A percentile compares a stretch with the other conserved stretches of the same genome.
phyloP scores from a whole-genome alignment of 2,329 filamentous ascomycete genomes.

The Hymenotorrendiella dingleyae region DNA sequence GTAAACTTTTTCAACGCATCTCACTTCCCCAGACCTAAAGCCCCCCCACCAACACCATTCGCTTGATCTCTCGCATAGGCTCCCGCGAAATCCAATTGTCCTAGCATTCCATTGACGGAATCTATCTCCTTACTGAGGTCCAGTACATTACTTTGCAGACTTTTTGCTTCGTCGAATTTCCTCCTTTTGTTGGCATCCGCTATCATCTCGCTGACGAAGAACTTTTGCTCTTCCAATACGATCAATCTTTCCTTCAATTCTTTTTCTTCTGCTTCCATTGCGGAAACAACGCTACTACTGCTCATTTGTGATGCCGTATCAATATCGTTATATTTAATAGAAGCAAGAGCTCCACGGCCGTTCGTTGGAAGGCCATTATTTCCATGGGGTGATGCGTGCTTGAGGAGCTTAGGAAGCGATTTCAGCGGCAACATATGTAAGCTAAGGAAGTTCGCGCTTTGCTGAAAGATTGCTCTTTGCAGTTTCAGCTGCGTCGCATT shows the following conservation, averaged over 20 bases:
- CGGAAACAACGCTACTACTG: conserved; percentile 53
- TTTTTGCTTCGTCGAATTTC: conserved; percentile 64
- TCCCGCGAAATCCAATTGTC: conserved; percentile 43
- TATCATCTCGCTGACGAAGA: conserved; percentile 66
- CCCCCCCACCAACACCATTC: conserved; percentile 4
- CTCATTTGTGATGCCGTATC: conserved; percentile 44
- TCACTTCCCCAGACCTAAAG: conserved; percentile 4
- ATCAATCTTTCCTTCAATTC: conserved; percentile 61
- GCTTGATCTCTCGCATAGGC: conserved; percentile 23
- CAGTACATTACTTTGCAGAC: conserved; percentile 56
- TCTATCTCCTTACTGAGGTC: conserved; percentile 63
- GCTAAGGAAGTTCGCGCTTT: conserved; percentile 64
- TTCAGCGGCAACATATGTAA: conserved; percentile 71
- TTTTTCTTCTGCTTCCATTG: conserved; percentile 64
- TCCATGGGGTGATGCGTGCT: conserved; percentile 51
- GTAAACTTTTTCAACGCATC: too few species aligned
- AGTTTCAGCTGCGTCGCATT: conserved; percentile 57
- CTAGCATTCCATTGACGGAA: conserved; percentile 51
- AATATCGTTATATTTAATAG: conserved; percentile 52
- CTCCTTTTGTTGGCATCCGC: conserved; percentile 60
- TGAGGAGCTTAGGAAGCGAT: conserved; percentile 51
- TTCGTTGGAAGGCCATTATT: conserved; percentile 29
- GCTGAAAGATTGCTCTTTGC: conserved; percentile 63
- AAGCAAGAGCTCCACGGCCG: conserved; percentile 41
- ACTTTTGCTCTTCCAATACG: conserved; percentile 67